phyloP scores from a whole-genome alignment of 2,329 filamentous ascomycete species.

The Penicillium sp. region DNA sequence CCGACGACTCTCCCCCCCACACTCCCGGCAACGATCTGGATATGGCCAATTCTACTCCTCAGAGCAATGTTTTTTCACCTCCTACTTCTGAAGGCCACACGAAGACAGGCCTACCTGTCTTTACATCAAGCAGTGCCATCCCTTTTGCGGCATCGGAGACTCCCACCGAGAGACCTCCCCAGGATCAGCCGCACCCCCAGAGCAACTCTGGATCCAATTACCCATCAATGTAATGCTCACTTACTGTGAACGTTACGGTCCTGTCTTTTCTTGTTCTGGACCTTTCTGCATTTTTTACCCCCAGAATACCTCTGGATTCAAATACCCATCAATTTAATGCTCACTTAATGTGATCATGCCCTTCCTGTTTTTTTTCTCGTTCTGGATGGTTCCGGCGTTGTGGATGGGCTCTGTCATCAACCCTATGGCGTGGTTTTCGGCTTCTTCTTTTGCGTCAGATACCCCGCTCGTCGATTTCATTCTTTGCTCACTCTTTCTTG shows the following conservation, averaged over 20 bases:
- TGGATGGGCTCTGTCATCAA: not conserved
- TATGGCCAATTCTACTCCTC: constrained; percentile 11
- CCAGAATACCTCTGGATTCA: not conserved
- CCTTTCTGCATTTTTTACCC: no score
- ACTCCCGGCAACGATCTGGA: constrained; percentile 18
- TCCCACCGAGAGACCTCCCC: not conserved
- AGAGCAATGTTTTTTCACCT: constrained; percentile 30
- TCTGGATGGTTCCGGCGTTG: not conserved
- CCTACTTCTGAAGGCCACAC: constrained; percentile 32
- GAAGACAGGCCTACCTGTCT: constrained; percentile 49
- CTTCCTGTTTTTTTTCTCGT: not conserved
- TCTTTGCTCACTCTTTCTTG: not conserved
- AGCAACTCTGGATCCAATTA: not conserved
- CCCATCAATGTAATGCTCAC: not conserved
- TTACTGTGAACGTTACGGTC: not conserved
- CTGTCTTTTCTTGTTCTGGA: not conserved
- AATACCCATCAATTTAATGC: not conserved
- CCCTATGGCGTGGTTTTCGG: not conserved
- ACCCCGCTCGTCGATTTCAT: not conserved
- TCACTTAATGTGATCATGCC: not conserved
- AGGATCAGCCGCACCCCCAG: not conserved
- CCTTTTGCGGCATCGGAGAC: constrained; percentile 37
- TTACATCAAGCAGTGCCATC: constrained; percentile 48
- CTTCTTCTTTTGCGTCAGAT: not conserved
- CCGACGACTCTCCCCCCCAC: constrained; percentile 25